These are phyloP conservation scores for Kregervanrija pseudodelftensis DNA, from an alignment of 805 yeast species.

Conservation along the genomic window DNA sequence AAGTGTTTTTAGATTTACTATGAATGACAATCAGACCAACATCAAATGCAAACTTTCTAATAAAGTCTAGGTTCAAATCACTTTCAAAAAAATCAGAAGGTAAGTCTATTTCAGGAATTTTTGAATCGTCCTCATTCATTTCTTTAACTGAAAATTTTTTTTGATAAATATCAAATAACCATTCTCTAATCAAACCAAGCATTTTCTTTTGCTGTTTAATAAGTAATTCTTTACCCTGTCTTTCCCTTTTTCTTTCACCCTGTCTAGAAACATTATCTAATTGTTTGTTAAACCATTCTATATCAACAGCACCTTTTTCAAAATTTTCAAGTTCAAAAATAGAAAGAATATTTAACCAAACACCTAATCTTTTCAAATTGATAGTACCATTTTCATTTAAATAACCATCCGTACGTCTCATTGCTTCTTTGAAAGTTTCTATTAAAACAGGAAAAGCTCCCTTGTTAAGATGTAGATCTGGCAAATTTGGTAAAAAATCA, in stretches of 20 bases:
- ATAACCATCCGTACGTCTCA: constrained; percentile 73
- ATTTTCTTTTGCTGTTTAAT: constrained; percentile 70
- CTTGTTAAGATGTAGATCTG: constrained; percentile 86
- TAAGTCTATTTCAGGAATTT: constrained; percentile 38
- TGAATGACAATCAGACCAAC: constrained; percentile 61
- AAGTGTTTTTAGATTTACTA: constrained; percentile 47
- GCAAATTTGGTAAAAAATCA: constrained; percentile 94
- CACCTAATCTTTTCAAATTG: constrained; percentile 60
- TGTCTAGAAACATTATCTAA: constrained; percentile 69
- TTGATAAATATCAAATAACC: constrained; percentile 32
- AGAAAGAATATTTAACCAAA: constrained; percentile 71
- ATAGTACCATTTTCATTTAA: constrained; percentile 78
- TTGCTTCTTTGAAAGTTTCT: constrained; percentile 78
- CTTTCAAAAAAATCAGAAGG: constrained; percentile 39
- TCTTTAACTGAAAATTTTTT: constrained; percentile 27
- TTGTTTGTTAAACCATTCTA: constrained; percentile 86
- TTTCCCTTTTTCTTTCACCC: constrained; percentile 63
- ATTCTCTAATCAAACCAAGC: constrained; percentile 48
- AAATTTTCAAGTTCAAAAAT: constrained; percentile 80
- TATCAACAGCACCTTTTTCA: constrained; percentile 76
- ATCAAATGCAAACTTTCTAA: constrained; percentile 59
- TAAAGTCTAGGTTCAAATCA: constrained; percentile 47
- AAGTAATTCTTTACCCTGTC: constrained; percentile 56
- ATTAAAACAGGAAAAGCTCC: constrained; percentile 94
- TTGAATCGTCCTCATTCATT: constrained; percentile 29